Conservation (phyloP, 2,329 filamentous ascomycete genomes). For the Metarhizium guizhouense region DNA sequence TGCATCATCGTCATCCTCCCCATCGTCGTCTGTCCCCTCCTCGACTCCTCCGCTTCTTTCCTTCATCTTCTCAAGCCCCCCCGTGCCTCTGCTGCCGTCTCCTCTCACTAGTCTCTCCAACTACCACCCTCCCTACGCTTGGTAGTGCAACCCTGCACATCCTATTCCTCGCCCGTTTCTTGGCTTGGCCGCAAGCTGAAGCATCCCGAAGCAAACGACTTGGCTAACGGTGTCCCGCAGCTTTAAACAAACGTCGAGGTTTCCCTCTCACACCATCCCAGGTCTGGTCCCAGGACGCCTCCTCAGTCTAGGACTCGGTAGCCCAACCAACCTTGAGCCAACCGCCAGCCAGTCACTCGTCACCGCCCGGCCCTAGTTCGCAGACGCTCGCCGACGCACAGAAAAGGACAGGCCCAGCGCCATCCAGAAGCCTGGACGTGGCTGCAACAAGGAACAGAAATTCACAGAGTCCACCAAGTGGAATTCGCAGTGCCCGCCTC, state of each 20-base stretch:
- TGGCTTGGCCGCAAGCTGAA: neutral
- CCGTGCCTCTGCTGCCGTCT: neutral
- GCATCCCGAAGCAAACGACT: neutral
- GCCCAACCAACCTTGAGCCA: neutral
- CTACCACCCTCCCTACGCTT: neutral
- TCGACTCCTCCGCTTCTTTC: neutral
- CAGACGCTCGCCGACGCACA: neutral
- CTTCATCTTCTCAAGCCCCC: neutral
- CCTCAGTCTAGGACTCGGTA: neutral
- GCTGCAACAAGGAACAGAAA: neutral
- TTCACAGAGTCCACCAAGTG: too few relatives aligned
- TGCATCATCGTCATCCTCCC: too few relatives aligned
- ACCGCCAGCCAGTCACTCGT: slow-evolving; percentile 6
- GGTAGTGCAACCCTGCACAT: neutral
- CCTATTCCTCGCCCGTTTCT: neutral
- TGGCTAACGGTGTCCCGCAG: slow-evolving; percentile 3
- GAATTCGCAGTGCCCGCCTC: neutral
- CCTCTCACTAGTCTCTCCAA: neutral
- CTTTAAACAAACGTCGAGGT: neutral
- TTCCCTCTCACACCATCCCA: slow-evolving; percentile 1
- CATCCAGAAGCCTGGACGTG: neutral
- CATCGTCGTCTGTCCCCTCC: too few relatives aligned
- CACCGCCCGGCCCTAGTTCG: slow-evolving; percentile 11
- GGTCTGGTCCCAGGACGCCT: neutral
- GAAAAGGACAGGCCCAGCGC: neutral